phyloP scores from a whole-genome alignment of 805 yeast species.

The Wickerhamomyces pijperi region DNA sequence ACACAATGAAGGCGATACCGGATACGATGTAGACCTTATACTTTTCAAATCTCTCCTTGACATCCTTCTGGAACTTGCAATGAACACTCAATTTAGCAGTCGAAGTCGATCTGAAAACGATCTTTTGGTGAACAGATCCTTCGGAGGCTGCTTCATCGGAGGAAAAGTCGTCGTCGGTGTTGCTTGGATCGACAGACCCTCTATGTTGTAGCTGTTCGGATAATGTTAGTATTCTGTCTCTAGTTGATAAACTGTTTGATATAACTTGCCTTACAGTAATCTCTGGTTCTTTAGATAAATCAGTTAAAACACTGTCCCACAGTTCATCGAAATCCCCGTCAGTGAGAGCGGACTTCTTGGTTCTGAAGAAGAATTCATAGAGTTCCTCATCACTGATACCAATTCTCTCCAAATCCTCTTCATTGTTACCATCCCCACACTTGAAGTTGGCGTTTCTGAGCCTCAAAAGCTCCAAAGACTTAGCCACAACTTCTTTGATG shows the following conservation, averaged over 20 bases:
- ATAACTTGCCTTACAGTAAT: constrained; percentile 70
- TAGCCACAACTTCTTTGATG: constrained; percentile 52
- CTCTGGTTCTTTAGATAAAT: constrained; percentile 56
- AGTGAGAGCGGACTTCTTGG: constrained; percentile 20
- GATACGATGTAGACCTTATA: constrained; percentile 13
- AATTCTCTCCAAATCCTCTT: constrained; percentile 21
- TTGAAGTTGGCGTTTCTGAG: constrained; percentile 52
- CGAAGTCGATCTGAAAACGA: constrained; percentile 65
- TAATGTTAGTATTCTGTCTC: constrained; percentile 14
- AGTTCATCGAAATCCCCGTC: constrained; percentile 63
- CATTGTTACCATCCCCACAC: constrained; percentile 44
- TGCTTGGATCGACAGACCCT: constrained; percentile 29
- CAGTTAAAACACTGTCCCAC: constrained; percentile 56
- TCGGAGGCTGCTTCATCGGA: constrained; percentile 28
- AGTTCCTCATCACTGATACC: constrained; percentile 41
- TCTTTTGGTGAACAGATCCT: constrained; percentile 23
- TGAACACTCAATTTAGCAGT: constrained; percentile 45
- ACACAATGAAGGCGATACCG: constrained; percentile 2
- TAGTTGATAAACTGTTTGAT: constrained; percentile 6
- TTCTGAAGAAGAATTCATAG: constrained; percentile 35
- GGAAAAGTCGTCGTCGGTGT: constrained; percentile 25
- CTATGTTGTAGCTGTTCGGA: constrained; percentile 13
- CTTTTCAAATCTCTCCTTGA: constrained; percentile 26
- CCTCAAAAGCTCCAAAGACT: constrained; percentile 56
- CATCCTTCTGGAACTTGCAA: constrained; percentile 44